These are phyloP conservation scores for Neonectria sp. DNA, from an alignment of 2,329 filamentous ascomycete genomes.

Conservation along the genomic window DNA sequence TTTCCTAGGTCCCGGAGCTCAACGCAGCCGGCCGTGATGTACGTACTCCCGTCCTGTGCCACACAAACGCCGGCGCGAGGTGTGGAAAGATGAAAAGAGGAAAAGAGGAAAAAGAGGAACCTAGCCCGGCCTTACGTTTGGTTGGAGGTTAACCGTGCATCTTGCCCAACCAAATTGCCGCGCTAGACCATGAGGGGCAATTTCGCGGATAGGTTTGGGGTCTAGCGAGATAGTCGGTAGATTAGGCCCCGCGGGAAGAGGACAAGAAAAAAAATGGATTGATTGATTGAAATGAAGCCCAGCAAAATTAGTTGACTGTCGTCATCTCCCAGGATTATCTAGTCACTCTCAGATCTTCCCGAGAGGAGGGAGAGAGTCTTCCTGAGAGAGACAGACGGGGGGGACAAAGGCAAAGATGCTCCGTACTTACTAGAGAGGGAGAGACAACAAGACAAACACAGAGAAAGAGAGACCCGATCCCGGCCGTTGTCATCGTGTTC, in stretches of 20 bases:
- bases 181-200: conserved; percentile 31
- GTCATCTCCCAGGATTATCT: conserved; percentile 14
- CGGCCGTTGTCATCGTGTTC: conserved; percentile 1
- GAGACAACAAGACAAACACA: neutral
- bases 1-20: conserved; percentile 17
- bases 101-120: conserved; percentile 1
- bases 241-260: conserved; percentile 1
- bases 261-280: conserved; percentile 2
- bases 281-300: conserved; percentile 24
- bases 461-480: neutral
- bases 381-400: neutral
- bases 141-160: conserved; percentile 12
- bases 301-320: conserved; percentile 16
- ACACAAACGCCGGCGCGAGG: neutral
- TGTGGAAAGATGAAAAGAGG: neutral
- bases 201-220: conserved; percentile 11
- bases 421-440: neutral
- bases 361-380: conserved; percentile 11
- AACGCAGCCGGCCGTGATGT: conserved; percentile 13
- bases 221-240: conserved; percentile 17
- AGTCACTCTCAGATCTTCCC: conserved; percentile 1
- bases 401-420: neutral
- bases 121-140: neutral
- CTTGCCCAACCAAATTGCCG: conserved; percentile 26
- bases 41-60: neutral